These are phyloP conservation scores for Lentinula boryana DNA, from an alignment of 768 basidiomycete species.

Conservation along the genomic window DNA sequence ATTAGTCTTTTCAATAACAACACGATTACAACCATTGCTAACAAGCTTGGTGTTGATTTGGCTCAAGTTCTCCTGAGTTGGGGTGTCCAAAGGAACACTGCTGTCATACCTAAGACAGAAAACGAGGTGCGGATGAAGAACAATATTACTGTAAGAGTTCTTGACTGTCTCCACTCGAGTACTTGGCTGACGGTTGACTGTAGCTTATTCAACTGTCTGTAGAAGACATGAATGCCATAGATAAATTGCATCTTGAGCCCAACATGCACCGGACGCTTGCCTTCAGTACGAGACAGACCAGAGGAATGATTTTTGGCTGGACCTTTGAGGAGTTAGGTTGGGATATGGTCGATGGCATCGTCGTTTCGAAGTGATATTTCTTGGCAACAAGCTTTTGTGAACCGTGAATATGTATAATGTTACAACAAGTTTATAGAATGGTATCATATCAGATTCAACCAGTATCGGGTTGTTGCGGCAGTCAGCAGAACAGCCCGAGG, in stretches of 20 bases:
- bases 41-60: conserved; percentile 24
- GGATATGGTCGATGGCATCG: conserved; percentile 27
- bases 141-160: conserved; percentile 35
- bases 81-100: conserved; percentile 56
- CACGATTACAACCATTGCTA: conserved; percentile 24
- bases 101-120: conserved; percentile 60
- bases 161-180: conserved; percentile 21
- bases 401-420: background rate
- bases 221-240: conserved; percentile 34
- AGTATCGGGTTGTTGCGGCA: too few relatives aligned
- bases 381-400: background rate
- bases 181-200: background rate
- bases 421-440: background rate
- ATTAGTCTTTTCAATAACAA: conserved; percentile 26
- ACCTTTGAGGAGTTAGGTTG: conserved; percentile 38
- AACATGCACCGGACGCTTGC: conserved; percentile 33
- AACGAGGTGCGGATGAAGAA: conserved; percentile 36
- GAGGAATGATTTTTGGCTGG: conserved; percentile 37
- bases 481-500: too few relatives aligned
- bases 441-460: too few relatives aligned
- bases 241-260: conserved; percentile 31
- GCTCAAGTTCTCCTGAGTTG: conserved; percentile 59
- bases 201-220: conserved; percentile 28
- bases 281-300: conserved; percentile 10
- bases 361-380: conserved; percentile 5